Percentiles rank a stretch among this genome's conserved stretches.
These are phyloP conservation scores for Nakazawaea ambrosiae DNA, from an alignment of 805 yeast genomes.

Conservation along the genomic window DNA sequence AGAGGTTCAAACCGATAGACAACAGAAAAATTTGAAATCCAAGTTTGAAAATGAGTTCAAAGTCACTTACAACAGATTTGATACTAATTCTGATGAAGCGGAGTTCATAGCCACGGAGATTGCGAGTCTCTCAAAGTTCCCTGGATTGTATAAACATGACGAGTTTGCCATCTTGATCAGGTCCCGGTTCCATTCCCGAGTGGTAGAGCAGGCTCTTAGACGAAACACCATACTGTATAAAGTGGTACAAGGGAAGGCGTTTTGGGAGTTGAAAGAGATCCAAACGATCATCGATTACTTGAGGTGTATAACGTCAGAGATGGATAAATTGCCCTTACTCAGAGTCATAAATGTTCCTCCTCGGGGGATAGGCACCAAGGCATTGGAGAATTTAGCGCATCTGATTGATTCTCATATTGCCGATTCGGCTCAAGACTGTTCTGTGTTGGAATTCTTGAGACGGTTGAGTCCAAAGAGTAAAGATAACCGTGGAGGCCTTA, in stretches of 20 bases:
- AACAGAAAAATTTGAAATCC: conserved; percentile 36
- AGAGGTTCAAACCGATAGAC: conserved; percentile 33
- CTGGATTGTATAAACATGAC: conserved; percentile 37
- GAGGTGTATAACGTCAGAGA: conserved; percentile 49
- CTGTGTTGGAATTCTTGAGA: conserved; percentile 10
- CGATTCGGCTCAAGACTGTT: not conserved
- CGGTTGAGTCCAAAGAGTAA: not conserved
- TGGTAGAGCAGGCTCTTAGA: conserved; percentile 57
- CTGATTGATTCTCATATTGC: conserved; percentile 4
- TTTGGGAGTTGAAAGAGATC: conserved; percentile 76
- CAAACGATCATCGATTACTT: conserved; percentile 55
- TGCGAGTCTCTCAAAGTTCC: conserved; percentile 34
- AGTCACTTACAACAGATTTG: conserved; percentile 37
- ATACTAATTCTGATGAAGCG: conserved; percentile 47
- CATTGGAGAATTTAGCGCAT: conserved; percentile 29
- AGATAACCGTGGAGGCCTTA: no score
- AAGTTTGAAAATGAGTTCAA: conserved; percentile 35
- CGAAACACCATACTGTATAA: conserved; percentile 52
- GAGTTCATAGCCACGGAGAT: conserved; percentile 52
- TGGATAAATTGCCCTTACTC: conserved; percentile 53
- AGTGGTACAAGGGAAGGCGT: conserved; percentile 66
- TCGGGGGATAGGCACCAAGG: conserved; percentile 59
- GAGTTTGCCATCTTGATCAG: conserved; percentile 74
- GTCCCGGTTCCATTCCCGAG: conserved; percentile 52
- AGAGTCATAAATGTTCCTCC: conserved; percentile 55